phyloP scores from a whole-genome alignment of 345 rosid genomes.

The Citrus trifoliata region DNA sequence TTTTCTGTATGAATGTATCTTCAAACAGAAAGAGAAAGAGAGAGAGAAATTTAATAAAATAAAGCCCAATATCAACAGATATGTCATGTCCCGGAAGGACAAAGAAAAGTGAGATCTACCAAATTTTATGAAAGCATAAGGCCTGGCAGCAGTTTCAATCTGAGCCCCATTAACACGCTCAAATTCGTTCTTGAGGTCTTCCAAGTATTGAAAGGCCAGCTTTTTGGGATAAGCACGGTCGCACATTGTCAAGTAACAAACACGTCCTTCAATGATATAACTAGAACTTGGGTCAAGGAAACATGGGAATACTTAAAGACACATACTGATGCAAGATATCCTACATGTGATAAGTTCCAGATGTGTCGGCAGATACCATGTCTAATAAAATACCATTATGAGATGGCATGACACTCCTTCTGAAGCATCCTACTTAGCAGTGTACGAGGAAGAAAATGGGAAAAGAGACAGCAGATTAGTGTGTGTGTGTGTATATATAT shows the following conservation, averaged over 20 bases:
- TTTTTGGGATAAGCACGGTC: constrained; percentile 97
- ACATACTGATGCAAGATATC: neutral
- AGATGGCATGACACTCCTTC: neutral
- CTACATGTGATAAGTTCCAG: neutral
- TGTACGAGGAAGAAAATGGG: neutral
- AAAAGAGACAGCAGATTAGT: neutral
- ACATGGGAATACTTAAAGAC: constrained; percentile 4
- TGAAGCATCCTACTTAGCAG: neutral
- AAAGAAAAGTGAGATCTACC: constrained; percentile 41
- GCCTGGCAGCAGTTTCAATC: constrained; percentile 97
- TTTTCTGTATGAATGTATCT: constrained; percentile 98
- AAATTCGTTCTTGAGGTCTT: constrained; percentile 94
- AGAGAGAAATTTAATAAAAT: constrained; percentile 19
- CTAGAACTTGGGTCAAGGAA: constrained; percentile 66
- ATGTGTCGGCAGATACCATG: neutral
- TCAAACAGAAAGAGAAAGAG: constrained; percentile 10
- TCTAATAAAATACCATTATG: neutral
- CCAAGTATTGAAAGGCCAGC: constrained; percentile 96
- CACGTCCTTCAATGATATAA: constrained; percentile 93
- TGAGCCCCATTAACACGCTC: constrained; percentile 89
- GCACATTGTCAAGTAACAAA: constrained; percentile 97
- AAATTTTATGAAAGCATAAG: constrained; percentile 96
- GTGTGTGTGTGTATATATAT: too few relatives aligned
- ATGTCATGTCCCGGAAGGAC: neutral
- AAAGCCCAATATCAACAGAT: constrained; percentile 17